Conservation (phyloP, 2,329 filamentous ascomycete species). For the Teratosphaeria destructans region DNA sequence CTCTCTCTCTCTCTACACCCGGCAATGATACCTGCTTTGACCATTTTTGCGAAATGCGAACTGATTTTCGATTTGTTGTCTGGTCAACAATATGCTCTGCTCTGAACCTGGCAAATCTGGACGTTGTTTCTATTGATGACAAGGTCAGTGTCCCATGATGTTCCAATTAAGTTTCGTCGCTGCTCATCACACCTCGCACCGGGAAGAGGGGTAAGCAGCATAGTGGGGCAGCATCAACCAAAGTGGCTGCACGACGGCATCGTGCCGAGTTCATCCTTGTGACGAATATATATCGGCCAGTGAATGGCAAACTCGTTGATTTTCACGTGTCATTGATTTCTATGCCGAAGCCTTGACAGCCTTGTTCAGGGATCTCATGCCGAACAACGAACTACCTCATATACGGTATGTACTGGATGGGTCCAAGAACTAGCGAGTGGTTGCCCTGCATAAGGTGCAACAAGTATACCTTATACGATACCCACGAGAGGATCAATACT, state of each 20-base stretch:
- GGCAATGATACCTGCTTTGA: constrained; percentile 3
- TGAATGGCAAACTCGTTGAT: neutral
- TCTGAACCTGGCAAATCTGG: neutral
- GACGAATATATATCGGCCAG: neutral
- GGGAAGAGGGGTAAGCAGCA: neutral
- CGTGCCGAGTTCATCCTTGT: neutral
- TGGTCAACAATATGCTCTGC: neutral
- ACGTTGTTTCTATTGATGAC: neutral
- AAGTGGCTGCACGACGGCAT: neutral
- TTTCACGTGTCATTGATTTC: neutral
- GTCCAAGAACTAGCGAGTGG: too few species aligned
- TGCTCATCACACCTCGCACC: neutral
- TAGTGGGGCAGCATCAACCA: neutral
- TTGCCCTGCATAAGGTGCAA: too few species aligned
- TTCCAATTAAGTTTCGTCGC: neutral
- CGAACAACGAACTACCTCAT: too few species aligned
- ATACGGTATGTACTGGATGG: too few species aligned
- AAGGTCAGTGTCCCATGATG: neutral
- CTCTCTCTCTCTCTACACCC: neutral
- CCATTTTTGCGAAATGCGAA: constrained; percentile 1
- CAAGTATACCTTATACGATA: too few species aligned
- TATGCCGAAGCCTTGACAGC: too few species aligned
- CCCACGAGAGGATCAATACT: too few species aligned
- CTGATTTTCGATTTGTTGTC: neutral
- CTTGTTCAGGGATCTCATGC: too few species aligned